A percentile compares a stretch with the other conserved stretches of the same genome.
These are phyloP conservation scores for Pseudozyma sp. DNA, from an alignment of 1,284 basidiomycete species.

Conservation along the genomic window DNA sequence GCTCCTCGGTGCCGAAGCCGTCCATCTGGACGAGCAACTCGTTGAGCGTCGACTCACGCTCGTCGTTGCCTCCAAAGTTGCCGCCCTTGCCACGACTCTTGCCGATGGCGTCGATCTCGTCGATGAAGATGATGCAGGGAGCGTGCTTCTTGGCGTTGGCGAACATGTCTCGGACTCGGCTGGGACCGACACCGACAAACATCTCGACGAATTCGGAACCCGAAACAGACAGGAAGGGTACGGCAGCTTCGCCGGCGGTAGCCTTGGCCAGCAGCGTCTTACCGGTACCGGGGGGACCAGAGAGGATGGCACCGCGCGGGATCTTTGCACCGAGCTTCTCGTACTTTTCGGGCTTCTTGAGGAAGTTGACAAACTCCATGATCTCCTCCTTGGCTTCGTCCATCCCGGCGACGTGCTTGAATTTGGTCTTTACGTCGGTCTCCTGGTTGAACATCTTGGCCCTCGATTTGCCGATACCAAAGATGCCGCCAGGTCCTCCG, in stretches of 20 bases:
- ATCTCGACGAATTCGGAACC: conserved; percentile 99
- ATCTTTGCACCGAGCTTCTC: conserved; percentile 98
- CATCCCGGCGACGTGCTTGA: conserved; percentile 97
- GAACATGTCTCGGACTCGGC: conserved; percentile 95
- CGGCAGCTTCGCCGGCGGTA: conserved; percentile 95
- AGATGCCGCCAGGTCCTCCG: conserved; percentile 85
- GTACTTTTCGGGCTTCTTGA: conserved; percentile 94
- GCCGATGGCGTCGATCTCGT: conserved; percentile 86
- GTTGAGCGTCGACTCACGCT: conserved; percentile 96
- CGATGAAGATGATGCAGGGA: conserved; percentile 85
- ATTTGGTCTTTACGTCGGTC: conserved; percentile 90
- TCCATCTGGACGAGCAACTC: conserved; percentile 99
- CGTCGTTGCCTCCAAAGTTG: conserved; percentile 93
- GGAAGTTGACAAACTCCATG: conserved; percentile 99
- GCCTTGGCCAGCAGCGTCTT: conserved; percentile 98
- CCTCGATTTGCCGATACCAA: conserved; percentile 94
- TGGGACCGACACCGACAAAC: conserved; percentile 99
- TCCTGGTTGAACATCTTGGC: conserved; percentile 98
- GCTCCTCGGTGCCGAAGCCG: conserved; percentile 94
- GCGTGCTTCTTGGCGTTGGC: conserved; percentile 97
- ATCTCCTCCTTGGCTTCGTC: conserved; percentile 99
- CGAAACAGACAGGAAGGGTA: conserved; percentile 97
- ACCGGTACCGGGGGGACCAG: conserved; percentile 97
- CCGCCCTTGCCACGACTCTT: conserved; percentile 92
- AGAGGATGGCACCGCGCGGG: conserved; percentile 95